These are phyloP conservation scores for Phytophthora hybrid DNA, from an alignment of 352 stramenopile species.

Conservation along the genomic window DNA sequence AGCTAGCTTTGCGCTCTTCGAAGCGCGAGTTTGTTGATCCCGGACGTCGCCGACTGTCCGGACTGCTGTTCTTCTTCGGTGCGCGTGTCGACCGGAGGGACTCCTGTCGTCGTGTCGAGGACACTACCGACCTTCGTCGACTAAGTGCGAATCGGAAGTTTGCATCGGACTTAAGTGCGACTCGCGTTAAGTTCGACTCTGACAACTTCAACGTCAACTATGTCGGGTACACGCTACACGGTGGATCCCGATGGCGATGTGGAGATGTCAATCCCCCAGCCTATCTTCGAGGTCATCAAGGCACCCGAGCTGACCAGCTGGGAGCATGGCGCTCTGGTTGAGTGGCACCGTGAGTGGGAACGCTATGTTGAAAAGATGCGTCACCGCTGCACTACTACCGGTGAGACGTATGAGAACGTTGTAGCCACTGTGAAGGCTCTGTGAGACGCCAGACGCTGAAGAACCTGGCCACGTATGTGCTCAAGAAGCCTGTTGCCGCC, in stretches of 20 bases:
- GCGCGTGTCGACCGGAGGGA: no score
- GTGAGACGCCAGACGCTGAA: not conserved
- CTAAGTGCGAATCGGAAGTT: slow-evolving; percentile 2
- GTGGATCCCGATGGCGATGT: no score
- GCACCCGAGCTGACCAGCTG: no score
- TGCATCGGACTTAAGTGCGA: not conserved
- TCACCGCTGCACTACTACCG: not conserved
- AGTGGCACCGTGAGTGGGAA: no score
- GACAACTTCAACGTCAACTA: not conserved
- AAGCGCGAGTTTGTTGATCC: slow-evolving; percentile 5
- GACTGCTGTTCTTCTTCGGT: no score
- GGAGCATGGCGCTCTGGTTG: no score
- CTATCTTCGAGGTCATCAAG: no score
- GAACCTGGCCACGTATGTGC: slow-evolving; percentile 15
- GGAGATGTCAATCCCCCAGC: no score
- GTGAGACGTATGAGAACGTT: slow-evolving; percentile 24
- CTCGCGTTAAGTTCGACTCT: not conserved
- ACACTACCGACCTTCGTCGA: not conserved
- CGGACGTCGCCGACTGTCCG: no score
- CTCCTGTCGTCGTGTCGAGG: not conserved
- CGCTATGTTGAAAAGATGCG: no score
- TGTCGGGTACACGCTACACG: no score
- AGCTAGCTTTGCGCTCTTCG: slow-evolving; percentile 4
- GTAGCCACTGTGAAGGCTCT: slow-evolving; percentile 15
- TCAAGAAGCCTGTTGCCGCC: slow-evolving; percentile 6